These are phyloP conservation scores for Trichoderma atroviride DNA, from an alignment of 2,329 filamentous ascomycete genomes.

Conservation along the genomic window DNA sequence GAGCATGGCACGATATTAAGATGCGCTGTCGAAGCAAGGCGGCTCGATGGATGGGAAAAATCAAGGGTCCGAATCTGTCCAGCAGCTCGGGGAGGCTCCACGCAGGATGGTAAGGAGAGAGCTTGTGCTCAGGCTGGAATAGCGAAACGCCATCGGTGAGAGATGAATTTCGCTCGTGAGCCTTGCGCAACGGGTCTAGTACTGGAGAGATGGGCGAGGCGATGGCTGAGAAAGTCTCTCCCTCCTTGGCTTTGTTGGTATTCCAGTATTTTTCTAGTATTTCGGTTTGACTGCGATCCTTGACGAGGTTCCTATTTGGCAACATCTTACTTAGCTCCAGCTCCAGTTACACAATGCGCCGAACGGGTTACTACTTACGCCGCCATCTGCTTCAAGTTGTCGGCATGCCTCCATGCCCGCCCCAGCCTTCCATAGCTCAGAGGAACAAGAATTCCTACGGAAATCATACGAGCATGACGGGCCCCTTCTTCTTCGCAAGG, in stretches of 20 bases:
- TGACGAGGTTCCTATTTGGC: conserved; percentile 58
- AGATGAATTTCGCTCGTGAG: conserved; percentile 60
- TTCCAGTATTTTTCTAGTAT: conserved; percentile 82
- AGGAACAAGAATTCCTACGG: conserved; percentile 86
- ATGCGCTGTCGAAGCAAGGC: conserved; percentile 86
- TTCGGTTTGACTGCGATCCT: conserved; percentile 63
- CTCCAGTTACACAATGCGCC: neutral
- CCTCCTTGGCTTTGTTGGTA: conserved; percentile 46
- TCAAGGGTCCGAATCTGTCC: conserved; percentile 82
- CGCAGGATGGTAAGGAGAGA: conserved; percentile 82
- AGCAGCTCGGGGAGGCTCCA: conserved; percentile 78
- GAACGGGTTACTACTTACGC: conserved; percentile 50
- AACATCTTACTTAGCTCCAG: conserved; percentile 31
- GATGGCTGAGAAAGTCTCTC: conserved; percentile 39
- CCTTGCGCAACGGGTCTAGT: conserved; percentile 39
- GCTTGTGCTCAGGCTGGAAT: conserved; percentile 62
- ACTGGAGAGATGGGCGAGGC: conserved; percentile 42
- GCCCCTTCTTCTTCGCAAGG: conserved; percentile 75
- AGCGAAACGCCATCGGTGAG: conserved; percentile 64
- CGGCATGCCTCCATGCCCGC: conserved; percentile 85
- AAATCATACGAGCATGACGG: conserved; percentile 89
- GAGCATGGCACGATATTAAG: conserved; percentile 81
- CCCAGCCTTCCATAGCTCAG: conserved; percentile 83
- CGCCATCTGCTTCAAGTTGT: conserved; percentile 73
- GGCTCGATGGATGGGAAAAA: conserved; percentile 89